Evolutionary conservation across 139 green algal genomes (phyloP).

Genomic region (Spirogloea muscicola): DNA sequence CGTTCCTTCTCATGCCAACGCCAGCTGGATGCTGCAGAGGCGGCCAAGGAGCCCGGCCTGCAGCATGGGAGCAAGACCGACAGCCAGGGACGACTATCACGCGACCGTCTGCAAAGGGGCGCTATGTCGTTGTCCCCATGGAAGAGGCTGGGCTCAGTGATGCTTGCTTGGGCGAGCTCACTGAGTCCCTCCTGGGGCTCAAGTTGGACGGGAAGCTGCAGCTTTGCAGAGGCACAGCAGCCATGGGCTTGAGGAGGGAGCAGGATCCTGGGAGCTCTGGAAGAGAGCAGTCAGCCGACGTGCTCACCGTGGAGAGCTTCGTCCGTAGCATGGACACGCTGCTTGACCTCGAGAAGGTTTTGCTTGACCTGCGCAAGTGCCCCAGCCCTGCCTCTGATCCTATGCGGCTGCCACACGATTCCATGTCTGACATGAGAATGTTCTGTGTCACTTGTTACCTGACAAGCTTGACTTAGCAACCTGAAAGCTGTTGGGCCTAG

Average conservation of each 20-base stretch:
- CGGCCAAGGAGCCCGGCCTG: conserved; percentile 56
- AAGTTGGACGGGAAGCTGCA: neutral
- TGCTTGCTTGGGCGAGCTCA: conserved; percentile 7
- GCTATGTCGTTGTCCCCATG: conserved; percentile 43
- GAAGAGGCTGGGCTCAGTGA: neutral
- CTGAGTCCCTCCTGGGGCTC: conserved; percentile 10
- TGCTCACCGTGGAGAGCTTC: conserved; percentile 21
- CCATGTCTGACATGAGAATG: too few species aligned
- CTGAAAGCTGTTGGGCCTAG: too few species aligned
- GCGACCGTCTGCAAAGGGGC: conserved; percentile 40
- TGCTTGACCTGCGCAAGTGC: too few species aligned
- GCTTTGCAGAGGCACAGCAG: neutral
- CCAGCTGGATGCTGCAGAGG: conserved; percentile 24
- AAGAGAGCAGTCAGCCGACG: too few species aligned
- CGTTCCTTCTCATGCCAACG: too few species aligned
- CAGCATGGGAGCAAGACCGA: conserved; percentile 61
- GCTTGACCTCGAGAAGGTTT: neutral
- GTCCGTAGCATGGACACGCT: conserved; percentile 6
- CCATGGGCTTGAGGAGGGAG: too few species aligned
- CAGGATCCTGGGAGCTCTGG: too few species aligned
- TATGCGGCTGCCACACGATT: too few species aligned
- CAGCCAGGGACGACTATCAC: conserved; percentile 51
- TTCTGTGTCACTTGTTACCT: too few species aligned
- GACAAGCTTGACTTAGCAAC: too few species aligned
- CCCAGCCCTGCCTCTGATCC: too few species aligned